Evolutionary conservation across 2,329 filamentous ascomycete species (phyloP), one percentile per base, ranked within the genome.

Genomic region (Aspergillus candidus): DNA sequence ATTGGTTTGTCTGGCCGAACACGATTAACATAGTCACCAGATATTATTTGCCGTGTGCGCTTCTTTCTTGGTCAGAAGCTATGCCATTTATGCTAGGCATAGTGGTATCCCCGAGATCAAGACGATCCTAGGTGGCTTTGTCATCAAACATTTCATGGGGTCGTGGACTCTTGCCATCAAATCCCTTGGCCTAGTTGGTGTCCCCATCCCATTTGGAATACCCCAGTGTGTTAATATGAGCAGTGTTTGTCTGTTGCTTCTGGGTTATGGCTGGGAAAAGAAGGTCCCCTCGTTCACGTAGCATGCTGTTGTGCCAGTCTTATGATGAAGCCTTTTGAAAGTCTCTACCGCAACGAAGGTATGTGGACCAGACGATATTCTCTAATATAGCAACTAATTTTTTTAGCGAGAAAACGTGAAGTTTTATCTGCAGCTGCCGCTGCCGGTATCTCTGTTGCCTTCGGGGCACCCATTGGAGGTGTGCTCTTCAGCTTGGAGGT

Each of bases 31-130:
- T 10, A 30, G 14, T 4, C 12, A 38, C 17, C 32, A 90, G 85
- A 74, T 91, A 8, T 57, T 85, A 6, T 91, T 94, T 60, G 90
- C 91, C 18, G 74, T 81, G 32, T 80, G 77, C 46, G 88, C 93
- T 8, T 87, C 85, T 41, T 62, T 90, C 41, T 71, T 97, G 42
- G 90, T 97, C 11, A 81, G 84, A 56, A 80, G 84, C 56, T 97
- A 90, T 66, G 88, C 88, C 17, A 75, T 86, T 4, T 88, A 95
- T 67, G 91, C 91, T 38, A 91, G 86, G 63, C 91, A 97, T 61
- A 95, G 88, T 63, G 91, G 91, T 68, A 96, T 98, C 55, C 89
- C 91, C 5, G 91, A 98, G 72, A 94, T 98, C 69, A 98, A 98
- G 74, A 96, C 90, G 3, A 80, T 98, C 7, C 72, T 98, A 42